A percentile compares a stretch with the other conserved stretches of the same genome.
Evolutionary conservation across 1,284 basidiomycete genomes (phyloP).

Genomic region (Stygiomarasmius scandens): DNA sequence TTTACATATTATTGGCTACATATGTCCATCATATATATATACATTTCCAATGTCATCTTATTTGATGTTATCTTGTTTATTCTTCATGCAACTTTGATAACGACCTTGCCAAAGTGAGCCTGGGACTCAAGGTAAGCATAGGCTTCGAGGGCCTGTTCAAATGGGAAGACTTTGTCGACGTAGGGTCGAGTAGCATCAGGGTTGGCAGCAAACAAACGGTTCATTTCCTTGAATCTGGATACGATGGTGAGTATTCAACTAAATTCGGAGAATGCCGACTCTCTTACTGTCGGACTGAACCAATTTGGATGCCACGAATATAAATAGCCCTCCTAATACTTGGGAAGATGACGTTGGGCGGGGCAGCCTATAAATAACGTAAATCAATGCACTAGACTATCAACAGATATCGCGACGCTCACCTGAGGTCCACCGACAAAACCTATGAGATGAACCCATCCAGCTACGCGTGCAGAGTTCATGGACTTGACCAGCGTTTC

Average conservation of each 20-base stretch:
- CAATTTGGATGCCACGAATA: conserved; percentile 26
- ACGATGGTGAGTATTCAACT: conserved; percentile 17
- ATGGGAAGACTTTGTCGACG: conserved; percentile 46
- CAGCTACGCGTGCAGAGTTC: conserved; percentile 33
- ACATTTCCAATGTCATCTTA: too few relatives aligned
- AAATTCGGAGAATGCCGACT: not conserved
- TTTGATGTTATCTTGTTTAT: too few relatives aligned
- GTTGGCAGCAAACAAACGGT: conserved; percentile 34
- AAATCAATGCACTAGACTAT: conserved; percentile 14
- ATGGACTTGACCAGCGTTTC: conserved; percentile 32
- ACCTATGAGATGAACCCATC: conserved; percentile 27
- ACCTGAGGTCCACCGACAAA: conserved; percentile 15
- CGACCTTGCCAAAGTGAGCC: conserved; percentile 44
- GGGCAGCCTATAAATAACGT: conserved; percentile 16
- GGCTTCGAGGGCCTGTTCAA: conserved; percentile 42
- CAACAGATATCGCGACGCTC: not conserved
- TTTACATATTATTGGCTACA: too few relatives aligned
- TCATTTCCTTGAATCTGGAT: conserved; percentile 45
- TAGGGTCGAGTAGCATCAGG: conserved; percentile 36
- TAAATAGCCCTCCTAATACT: conserved; percentile 14
- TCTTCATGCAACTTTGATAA: conserved; percentile 33
- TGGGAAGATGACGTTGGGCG: conserved; percentile 9
- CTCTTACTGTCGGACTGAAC: conserved; percentile 23
- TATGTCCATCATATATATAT: too few relatives aligned
- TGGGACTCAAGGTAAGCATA: conserved; percentile 41